These are phyloP conservation scores for Hypoxylon crocopeplum DNA, from an alignment of 495 filamentous ascomycete genomes.

Conservation along the genomic window DNA sequence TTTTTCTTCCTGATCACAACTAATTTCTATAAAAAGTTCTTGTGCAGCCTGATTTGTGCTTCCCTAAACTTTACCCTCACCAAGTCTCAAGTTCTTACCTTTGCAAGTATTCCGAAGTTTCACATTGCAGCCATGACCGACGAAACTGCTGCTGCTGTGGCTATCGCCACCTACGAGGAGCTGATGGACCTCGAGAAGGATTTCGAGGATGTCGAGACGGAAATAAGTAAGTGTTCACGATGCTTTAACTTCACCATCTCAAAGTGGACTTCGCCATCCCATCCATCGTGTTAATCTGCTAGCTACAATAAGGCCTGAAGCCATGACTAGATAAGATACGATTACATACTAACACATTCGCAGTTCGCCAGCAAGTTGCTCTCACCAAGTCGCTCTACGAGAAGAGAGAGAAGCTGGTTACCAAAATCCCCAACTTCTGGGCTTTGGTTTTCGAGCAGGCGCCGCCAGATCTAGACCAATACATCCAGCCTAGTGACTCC, in stretches of 20 bases:
- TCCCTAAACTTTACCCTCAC: background rate
- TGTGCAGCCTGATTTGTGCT: background rate
- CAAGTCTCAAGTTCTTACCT: background rate
- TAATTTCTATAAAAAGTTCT: slow-evolving; percentile 8
- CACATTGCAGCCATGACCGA: slow-evolving; percentile 47
- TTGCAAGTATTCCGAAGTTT: background rate
- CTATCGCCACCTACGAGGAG: slow-evolving; percentile 58
- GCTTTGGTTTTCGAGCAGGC: slow-evolving; percentile 83
- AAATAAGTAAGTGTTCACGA: slow-evolving; percentile 64
- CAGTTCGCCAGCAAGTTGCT: slow-evolving; percentile 64
- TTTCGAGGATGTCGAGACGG: slow-evolving; percentile 71
- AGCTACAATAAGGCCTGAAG: too few relatives aligned
- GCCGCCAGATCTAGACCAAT: slow-evolving; percentile 81
- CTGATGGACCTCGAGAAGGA: slow-evolving; percentile 70
- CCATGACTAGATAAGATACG: too few relatives aligned
- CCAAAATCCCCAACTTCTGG: slow-evolving; percentile 85
- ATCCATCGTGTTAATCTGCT: background rate
- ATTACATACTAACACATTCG: slow-evolving; percentile 18
- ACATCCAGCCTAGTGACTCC: slow-evolving; percentile 79
- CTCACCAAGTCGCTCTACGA: slow-evolving; percentile 68
- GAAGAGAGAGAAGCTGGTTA: slow-evolving; percentile 70
- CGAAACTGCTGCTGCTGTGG: slow-evolving; percentile 49
- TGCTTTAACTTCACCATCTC: background rate
- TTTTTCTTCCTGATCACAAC: slow-evolving; percentile 25
- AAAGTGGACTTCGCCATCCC: background rate